Conservation (phyloP, 441 rosid species). For the Pelargonium cotyledonis region DNA sequence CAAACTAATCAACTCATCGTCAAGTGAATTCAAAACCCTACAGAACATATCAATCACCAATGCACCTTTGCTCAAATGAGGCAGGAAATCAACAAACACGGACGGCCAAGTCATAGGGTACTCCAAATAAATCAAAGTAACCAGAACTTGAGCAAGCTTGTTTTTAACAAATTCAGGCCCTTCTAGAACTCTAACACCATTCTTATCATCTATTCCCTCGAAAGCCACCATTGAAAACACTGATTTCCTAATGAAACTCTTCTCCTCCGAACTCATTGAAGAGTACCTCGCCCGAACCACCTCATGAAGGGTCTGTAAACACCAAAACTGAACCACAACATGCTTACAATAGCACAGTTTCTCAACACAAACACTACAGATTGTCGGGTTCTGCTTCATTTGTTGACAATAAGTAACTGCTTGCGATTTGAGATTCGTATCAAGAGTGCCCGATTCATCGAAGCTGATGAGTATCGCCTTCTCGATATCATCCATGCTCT, state of each 20-base stretch:
- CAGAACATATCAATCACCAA: constrained; percentile 83
- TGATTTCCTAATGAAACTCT: constrained; percentile 43
- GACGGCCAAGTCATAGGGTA: constrained; percentile 78
- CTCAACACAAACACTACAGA: constrained; percentile 59
- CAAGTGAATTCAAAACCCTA: constrained; percentile 79
- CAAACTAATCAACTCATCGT: constrained; percentile 79
- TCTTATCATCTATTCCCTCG: constrained; percentile 39
- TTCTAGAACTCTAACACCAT: constrained; percentile 45
- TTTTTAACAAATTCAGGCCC: constrained; percentile 75
- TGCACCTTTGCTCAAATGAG: constrained; percentile 51
- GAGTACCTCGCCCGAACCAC: constrained; percentile 43
- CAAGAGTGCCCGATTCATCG: constrained; percentile 54
- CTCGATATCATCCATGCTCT: constrained; percentile 72
- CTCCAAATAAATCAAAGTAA: constrained; percentile 73
- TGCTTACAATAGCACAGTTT: constrained; percentile 54
- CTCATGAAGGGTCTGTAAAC: constrained; percentile 76
- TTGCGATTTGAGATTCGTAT: constrained; percentile 47
- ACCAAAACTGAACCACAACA: constrained; percentile 91
- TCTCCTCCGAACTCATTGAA: constrained; percentile 54
- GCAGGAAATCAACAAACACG: constrained; percentile 66
- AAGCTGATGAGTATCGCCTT: constrained; percentile 72
- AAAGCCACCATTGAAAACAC: constrained; percentile 64
- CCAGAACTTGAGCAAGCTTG: constrained; percentile 91
- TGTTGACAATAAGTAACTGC: constrained; percentile 57
- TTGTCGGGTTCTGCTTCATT: constrained; percentile 45